Base-by-base conservation (phyloP, 106 monocot species). In the Amphibolis antarctica region DNA sequence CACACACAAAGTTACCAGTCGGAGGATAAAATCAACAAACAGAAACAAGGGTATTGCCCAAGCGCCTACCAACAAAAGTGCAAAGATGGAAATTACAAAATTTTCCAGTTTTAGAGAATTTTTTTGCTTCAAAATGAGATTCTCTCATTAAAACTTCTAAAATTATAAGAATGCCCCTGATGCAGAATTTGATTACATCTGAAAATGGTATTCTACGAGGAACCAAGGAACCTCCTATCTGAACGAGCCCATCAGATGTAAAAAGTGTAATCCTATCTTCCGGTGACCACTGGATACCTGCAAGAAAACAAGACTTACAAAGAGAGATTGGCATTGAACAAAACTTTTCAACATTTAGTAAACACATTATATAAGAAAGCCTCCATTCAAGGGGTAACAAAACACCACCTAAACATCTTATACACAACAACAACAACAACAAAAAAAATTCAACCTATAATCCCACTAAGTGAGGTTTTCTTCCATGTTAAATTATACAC, bases 261-360 rank as follows among this genome's bases (percentile, higher is more conserved):
- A 96, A 96, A 55, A 96, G 80, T 5, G 96, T 96, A 42, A 96
- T 55, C 74, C 70, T 86, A 64, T 90, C 90, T 63, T 87, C 96
- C 36, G 75, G 86, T 57, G 90, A 54, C 96, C 96, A 96, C 61
- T 85, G 84, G 55, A 86, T 80, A 61, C 61, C 96, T 96, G 81
- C 65, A 64, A 63, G 56, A 46, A 12, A 53, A 23, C 65, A 24
- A 71, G 9, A 55, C 22, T 55, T 15, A n/a, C 59, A 64, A 64
- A 29, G 3, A 21, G 18, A 9, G n/a, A 10, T 42, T 19, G 18
- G 42, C 42, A 10, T 60, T 42, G 36, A n/a, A n/a, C n/a, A 7
- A 36, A 36, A 36, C 36, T 36, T 36, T 36, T 36, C 7, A 36
- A 4, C 2, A 36, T 36, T 36, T 36, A 36, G 36, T 36, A 36